phyloP scores from a whole-genome alignment of 2,329 filamentous ascomycete species.

The Alternaria postmessia region DNA sequence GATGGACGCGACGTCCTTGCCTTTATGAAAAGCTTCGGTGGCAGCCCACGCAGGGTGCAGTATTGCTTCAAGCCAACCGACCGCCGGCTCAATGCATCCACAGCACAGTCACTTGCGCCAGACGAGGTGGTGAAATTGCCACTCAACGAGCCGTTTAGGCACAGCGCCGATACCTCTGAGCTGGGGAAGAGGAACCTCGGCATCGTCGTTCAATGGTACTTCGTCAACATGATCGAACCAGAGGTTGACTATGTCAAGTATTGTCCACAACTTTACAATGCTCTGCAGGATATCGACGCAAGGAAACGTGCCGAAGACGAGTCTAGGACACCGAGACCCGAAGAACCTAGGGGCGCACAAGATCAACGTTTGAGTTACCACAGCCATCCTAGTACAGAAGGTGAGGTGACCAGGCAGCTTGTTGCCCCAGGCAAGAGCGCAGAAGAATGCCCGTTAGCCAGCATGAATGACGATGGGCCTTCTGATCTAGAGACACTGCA shows the following conservation, averaged over 20 bases:
- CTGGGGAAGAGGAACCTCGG: background rate
- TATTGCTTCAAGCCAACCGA: background rate
- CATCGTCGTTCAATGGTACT: background rate
- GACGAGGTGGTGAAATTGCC: background rate
- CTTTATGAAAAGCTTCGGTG: background rate
- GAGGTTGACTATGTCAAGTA: background rate
- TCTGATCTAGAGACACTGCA: slow-evolving; percentile 8
- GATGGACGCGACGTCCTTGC: background rate
- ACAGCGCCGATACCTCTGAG: background rate
- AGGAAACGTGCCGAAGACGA: background rate
- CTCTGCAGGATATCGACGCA: background rate
- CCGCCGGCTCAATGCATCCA: background rate
- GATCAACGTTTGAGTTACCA: slow-evolving; percentile 2
- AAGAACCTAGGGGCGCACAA: background rate
- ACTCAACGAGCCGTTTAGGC: background rate
- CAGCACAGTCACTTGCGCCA: background rate
- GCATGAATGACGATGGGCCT: background rate
- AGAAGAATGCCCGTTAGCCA: background rate
- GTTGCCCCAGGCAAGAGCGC: background rate
- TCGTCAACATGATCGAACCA: background rate
- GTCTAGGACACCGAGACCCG: background rate
- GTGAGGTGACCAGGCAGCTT: background rate
- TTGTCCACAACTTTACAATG: background rate
- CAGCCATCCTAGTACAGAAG: background rate
- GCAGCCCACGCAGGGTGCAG: background rate